A percentile compares a stretch with the other conserved stretches of the same genome.
Evolutionary conservation across 2,329 filamentous ascomycete species (phyloP).

Genomic region (Exserohilum rostratum): DNA sequence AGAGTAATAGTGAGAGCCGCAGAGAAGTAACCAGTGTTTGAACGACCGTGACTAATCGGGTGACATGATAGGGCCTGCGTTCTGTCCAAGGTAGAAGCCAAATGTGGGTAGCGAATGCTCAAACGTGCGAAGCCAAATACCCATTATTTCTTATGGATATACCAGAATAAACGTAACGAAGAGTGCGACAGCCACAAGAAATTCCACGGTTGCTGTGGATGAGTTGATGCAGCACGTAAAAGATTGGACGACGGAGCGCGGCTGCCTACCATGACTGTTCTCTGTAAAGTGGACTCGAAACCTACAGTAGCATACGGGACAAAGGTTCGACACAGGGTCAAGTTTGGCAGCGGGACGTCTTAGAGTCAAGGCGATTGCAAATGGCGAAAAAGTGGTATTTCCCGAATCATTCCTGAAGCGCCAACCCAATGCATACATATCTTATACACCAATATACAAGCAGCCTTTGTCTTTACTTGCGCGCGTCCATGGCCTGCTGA

Average conservation of each 20-base stretch:
- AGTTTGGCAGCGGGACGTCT: neutral
- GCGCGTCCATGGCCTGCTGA: constrained; percentile 38
- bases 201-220: neutral
- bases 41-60: neutral
- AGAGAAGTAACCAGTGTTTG: neutral
- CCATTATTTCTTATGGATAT: neutral
- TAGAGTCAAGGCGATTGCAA: constrained; percentile 1
- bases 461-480: constrained; percentile 25
- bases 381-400: constrained; percentile 20
- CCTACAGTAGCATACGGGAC: neutral
- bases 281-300: neutral
- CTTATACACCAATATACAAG: constrained; percentile 36
- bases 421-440: constrained; percentile 38
- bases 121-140: neutral
- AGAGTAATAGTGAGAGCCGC: neutral
- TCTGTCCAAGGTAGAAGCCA: neutral
- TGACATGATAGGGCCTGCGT: neutral
- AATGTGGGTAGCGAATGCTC: neutral
- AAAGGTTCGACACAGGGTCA: neutral
- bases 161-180: neutral
- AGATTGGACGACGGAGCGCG: neutral
- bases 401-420: constrained; percentile 28
- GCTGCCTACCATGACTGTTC: neutral
- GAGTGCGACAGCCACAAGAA: neutral
- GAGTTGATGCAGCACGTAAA: neutral